Evolutionary conservation across 352 stramenopile species (phyloP), one percentile per base, ranked within the genome.

Genomic region (Phytophthora capsici): DNA sequence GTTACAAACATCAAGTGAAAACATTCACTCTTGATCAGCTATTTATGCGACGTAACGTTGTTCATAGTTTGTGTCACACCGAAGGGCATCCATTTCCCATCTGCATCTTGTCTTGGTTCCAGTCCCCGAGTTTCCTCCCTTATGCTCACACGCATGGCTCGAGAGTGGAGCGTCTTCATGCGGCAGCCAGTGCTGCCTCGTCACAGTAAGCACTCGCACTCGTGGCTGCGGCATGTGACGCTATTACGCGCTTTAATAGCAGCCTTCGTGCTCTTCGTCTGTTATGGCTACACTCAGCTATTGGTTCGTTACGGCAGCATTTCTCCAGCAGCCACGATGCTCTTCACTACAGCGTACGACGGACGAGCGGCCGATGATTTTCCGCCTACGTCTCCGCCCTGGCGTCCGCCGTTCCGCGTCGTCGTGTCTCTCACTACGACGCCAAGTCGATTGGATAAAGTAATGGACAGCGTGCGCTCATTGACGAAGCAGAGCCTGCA

Each of bases 361-460:
- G 85, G 85, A 2, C 78, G 83, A 17, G 38, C 46, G 0, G 71
- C 69, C 5, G 53, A 66, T 14, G 82, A 94, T 63, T 77, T 77
- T 32, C 73, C 76, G 13, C 74, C 74, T 2, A n/a, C 17, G 5
- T 75, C 72, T 2, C 71, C 75, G 7, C 51, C 64, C 1, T 94
- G 86, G 83, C 78, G 82, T n/a, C 84, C 84, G 3, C 50, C 60
- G 1, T 94, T 94, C 62, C 78, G 82, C 43, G 84, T 94, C n/a
- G 84, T 94, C 6, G 82, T 94, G 47, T 91, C 82, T 30, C 78
- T 94, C 40, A 94, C 86, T 13, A 94, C 83, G 17, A 93, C 84
- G 34, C 84, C 84, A 7, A 85, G 73, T 57, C 80, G 86, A 6
- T 62, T 94, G 30, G 71, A 81, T 49, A 93, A 91, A 54, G 81